A percentile compares a stretch with the other conserved stretches of the same genome.
Evolutionary conservation across 2,329 filamentous ascomycete genomes (phyloP).

Genomic region (Penicillium janthinellum): DNA sequence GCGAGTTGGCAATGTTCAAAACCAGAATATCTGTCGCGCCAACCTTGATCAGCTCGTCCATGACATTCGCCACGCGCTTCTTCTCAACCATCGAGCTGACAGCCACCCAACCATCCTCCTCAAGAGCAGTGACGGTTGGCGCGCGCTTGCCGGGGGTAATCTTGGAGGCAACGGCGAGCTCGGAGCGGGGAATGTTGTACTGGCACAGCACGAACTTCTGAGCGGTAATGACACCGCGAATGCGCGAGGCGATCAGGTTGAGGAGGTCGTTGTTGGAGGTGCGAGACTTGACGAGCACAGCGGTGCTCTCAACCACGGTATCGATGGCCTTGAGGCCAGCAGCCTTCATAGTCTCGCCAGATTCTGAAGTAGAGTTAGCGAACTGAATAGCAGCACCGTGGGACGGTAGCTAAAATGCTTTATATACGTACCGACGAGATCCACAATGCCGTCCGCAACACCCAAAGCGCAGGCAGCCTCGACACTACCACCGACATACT

Average conservation of each 20-base stretch:
- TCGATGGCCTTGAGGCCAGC: constrained; percentile 92
- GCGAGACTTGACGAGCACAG: constrained; percentile 89
- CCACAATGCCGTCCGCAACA: constrained; percentile 94
- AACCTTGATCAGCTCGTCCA: constrained; percentile 77
- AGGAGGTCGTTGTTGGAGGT: constrained; percentile 79
- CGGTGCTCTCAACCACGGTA: constrained; percentile 84
- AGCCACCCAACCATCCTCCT: constrained; percentile 91
- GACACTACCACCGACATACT: constrained; percentile 93
- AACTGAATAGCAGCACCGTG: neutral
- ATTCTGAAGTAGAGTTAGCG: constrained; percentile 61
- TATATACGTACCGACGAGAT: constrained; percentile 78
- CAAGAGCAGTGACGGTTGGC: constrained; percentile 85
- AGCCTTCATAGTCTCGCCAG: constrained; percentile 96
- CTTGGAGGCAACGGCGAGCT: constrained; percentile 66
- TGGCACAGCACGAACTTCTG: constrained; percentile 94
- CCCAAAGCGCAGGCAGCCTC: constrained; percentile 95
- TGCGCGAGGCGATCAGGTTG: constrained; percentile 80
- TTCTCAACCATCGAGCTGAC: constrained; percentile 91
- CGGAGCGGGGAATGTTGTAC: constrained; percentile 81
- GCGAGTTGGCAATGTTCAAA: constrained; percentile 79
- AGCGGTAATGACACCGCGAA: constrained; percentile 91
- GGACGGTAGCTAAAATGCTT: neutral
- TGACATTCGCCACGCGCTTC: constrained; percentile 78
- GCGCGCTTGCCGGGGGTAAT: constrained; percentile 94
- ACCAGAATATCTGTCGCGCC: constrained; percentile 86